Evolutionary conservation across 2,329 filamentous ascomycete genomes (phyloP).

Genomic region (Fusarium solani-melongenae): DNA sequence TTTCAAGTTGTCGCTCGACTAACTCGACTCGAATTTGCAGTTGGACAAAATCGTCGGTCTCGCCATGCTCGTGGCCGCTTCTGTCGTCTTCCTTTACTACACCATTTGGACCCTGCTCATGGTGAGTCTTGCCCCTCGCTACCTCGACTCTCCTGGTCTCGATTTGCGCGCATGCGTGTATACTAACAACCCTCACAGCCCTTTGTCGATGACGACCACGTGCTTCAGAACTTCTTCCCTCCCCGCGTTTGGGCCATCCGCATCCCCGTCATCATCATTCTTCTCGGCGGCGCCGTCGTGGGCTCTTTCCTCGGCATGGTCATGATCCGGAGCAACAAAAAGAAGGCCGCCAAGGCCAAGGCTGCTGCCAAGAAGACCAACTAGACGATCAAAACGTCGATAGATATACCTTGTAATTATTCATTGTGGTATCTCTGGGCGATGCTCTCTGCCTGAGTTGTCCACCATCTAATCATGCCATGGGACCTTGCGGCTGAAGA

Average conservation of each 20-base stretch:
- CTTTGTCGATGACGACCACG: slow-evolving; percentile 95
- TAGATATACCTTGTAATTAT: slow-evolving; percentile 38
- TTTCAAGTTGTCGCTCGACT: slow-evolving; percentile 15
- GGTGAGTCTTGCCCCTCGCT: slow-evolving; percentile 64
- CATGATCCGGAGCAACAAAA: slow-evolving; percentile 98
- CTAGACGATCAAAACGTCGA: slow-evolving; percentile 52
- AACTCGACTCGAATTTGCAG: slow-evolving; percentile 58
- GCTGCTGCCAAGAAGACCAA: slow-evolving; percentile 89
- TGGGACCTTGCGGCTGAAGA: slow-evolving; percentile 1
- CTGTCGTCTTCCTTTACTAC: slow-evolving; percentile 83
- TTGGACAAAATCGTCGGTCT: slow-evolving; percentile 85
- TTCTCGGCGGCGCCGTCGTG: slow-evolving; percentile 91
- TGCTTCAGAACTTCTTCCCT: slow-evolving; percentile 93
- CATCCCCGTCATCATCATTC: slow-evolving; percentile 95
- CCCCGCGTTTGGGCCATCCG: slow-evolving; percentile 99
- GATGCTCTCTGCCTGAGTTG: slow-evolving; percentile 16
- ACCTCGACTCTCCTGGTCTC: background rate
- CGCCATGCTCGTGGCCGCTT: slow-evolving; percentile 75
- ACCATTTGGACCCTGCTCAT: slow-evolving; percentile 97
- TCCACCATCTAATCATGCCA: slow-evolving; percentile 31
- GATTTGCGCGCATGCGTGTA: background rate
- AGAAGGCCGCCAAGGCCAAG: slow-evolving; percentile 95
- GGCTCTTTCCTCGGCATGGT: slow-evolving; percentile 96
- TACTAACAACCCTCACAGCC: slow-evolving; percentile 67
- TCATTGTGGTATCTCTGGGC: slow-evolving; percentile 21